phyloP scores from a whole-genome alignment of 257 asterid species.

The Verbena officinalis region DNA sequence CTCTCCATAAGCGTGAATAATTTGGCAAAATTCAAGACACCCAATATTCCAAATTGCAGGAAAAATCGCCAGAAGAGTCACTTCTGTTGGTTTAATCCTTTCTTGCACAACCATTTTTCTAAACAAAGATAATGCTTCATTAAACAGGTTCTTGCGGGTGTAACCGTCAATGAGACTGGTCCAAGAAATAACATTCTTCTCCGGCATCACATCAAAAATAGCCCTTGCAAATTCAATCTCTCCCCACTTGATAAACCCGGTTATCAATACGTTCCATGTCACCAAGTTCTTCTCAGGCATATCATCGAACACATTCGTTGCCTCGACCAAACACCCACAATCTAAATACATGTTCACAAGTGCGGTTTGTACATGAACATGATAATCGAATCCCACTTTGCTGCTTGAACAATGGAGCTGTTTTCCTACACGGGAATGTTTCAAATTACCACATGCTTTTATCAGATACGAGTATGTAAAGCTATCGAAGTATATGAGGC shows the following conservation, averaged over 20 bases:
- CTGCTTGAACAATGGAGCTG: constrained; percentile 51
- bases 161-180: constrained; percentile 76
- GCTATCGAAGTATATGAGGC: constrained; percentile 43
- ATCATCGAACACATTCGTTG: constrained; percentile 59
- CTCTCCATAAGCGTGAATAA: constrained; percentile 61
- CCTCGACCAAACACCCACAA: constrained; percentile 46
- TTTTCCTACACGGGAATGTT: constrained; percentile 33
- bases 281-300: constrained; percentile 66
- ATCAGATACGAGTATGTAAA: constrained; percentile 67
- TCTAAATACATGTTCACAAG: constrained; percentile 62
- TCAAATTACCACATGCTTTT: constrained; percentile 56
- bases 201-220: constrained; percentile 61
- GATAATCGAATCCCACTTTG: constrained; percentile 48
- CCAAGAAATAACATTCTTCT: constrained; percentile 74
- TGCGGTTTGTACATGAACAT: constrained; percentile 72
- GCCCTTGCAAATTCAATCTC: constrained; percentile 48
- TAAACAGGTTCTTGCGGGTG: constrained; percentile 44
- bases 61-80: constrained; percentile 64
- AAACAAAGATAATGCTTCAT: constrained; percentile 57
- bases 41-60: constrained; percentile 74
- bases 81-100: constrained; percentile 59
- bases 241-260: constrained; percentile 67
- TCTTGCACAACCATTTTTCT: constrained; percentile 50
- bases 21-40: constrained; percentile 48
- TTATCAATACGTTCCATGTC: constrained; percentile 72